Conservation (phyloP, 2,329 filamentous ascomycete genomes). For the Fusarium anthophilum region DNA sequence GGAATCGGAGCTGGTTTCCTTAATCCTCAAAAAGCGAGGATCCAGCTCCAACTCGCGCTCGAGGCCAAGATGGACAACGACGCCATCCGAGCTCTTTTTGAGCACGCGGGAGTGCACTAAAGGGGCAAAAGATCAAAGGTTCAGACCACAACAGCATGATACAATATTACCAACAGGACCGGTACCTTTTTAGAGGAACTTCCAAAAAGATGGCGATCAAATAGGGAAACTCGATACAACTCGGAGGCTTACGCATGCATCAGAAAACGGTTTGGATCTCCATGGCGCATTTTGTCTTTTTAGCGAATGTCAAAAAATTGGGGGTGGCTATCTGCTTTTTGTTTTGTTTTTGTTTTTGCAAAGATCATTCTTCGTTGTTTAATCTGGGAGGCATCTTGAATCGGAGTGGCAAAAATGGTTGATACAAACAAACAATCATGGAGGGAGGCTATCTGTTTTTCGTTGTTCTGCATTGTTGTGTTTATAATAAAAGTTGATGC, state of each 20-base stretch:
- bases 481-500: constrained; percentile 19
- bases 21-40: constrained; percentile 64
- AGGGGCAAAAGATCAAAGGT: constrained; percentile 11
- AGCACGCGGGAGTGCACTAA: constrained; percentile 42
- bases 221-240: constrained; percentile 2
- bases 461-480: constrained; percentile 1
- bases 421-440: constrained; percentile 10
- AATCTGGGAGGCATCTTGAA: constrained; percentile 7
- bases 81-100: constrained; percentile 44
- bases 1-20: constrained; percentile 60
- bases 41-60: constrained; percentile 58
- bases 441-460: constrained; percentile 18
- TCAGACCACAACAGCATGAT: constrained; percentile 6
- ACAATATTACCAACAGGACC: constrained; percentile 19
- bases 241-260: constrained; percentile 25
- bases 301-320: constrained; percentile 29
- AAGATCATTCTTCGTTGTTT: constrained; percentile 11
- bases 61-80: constrained; percentile 42
- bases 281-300: constrained; percentile 27
- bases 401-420: constrained; percentile 19
- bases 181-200: constrained; percentile 15
- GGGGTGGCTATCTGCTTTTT: constrained; percentile 33
- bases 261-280: constrained; percentile 26
- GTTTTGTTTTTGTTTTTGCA: background rate
- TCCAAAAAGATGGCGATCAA: constrained; percentile 4